Percentiles rank a stretch among this genome's conserved stretches.
phyloP scores from a whole-genome alignment of 2,329 filamentous ascomycete species.

The Coniella lustricola region DNA sequence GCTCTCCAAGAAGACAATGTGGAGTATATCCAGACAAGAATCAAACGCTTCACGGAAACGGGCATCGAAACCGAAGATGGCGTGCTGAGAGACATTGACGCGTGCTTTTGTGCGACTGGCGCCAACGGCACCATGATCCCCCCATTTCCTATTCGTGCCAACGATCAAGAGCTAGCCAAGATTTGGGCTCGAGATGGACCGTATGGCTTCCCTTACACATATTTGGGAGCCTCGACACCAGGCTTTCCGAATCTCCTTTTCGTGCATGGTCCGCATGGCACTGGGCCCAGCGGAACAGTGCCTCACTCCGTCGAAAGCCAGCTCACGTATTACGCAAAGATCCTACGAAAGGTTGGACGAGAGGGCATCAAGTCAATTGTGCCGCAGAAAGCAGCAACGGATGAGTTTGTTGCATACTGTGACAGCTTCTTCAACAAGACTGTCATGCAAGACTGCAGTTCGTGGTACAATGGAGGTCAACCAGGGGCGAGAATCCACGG shows the following conservation, averaged over 20 bases:
- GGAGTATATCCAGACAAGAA: slow-evolving; percentile 50
- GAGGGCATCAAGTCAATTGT: slow-evolving; percentile 59
- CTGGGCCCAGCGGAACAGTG: slow-evolving; percentile 57
- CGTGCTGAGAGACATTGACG: slow-evolving; percentile 49
- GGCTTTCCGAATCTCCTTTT: slow-evolving; percentile 63
- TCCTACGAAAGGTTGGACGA: slow-evolving; percentile 58
- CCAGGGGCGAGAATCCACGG: slow-evolving; percentile 60
- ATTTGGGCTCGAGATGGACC: slow-evolving; percentile 50
- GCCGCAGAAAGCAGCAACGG: slow-evolving; percentile 51
- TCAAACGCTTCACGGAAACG: slow-evolving; percentile 49
- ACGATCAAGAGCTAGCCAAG: slow-evolving; percentile 44
- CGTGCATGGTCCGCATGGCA: slow-evolving; percentile 53
- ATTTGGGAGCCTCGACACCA: slow-evolving; percentile 56
- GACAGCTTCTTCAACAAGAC: slow-evolving; percentile 49
- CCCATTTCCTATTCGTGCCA: slow-evolving; percentile 51
- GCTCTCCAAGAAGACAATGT: slow-evolving; percentile 56
- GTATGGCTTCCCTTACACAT: slow-evolving; percentile 60
- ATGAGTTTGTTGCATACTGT: slow-evolving; percentile 56
- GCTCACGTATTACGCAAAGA: slow-evolving; percentile 56
- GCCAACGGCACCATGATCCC: slow-evolving; percentile 54
- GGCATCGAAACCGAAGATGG: slow-evolving; percentile 57
- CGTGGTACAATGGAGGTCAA: slow-evolving; percentile 63
- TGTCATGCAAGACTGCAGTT: slow-evolving; percentile 55
- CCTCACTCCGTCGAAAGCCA: slow-evolving; percentile 62
- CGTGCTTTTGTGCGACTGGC: slow-evolving; percentile 62